Conservation (phyloP, 495 filamentous ascomycete species). For the Talaromyces thailandensis region DNA sequence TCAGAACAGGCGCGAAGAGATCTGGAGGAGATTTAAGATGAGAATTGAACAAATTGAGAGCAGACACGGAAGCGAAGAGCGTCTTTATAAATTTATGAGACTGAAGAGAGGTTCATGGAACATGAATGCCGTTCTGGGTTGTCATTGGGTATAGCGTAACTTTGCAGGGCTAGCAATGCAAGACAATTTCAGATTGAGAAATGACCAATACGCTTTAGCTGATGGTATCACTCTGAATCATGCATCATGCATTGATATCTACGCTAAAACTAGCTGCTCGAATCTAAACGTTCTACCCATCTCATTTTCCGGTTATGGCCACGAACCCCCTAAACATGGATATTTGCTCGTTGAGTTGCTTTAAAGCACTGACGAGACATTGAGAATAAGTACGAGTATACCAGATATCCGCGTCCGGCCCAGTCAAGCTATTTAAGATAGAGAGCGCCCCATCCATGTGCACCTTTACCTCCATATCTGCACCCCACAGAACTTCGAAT, state of each 20-base stretch:
- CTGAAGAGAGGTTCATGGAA: background rate
- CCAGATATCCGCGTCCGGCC: background rate
- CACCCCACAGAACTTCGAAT: constrained; percentile 1
- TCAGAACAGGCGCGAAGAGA: background rate
- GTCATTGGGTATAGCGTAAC: background rate
- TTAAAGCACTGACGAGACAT: constrained; percentile 5
- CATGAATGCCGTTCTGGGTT: background rate
- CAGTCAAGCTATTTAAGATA: background rate
- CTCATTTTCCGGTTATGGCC: background rate
- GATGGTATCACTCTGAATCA: background rate
- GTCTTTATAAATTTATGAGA: background rate
- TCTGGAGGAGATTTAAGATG: background rate
- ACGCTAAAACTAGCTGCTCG: background rate
- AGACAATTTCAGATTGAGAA: too few species aligned
- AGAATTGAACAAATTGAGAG: background rate
- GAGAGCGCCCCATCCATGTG: background rate
- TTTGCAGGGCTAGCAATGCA: background rate
- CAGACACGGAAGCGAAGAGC: background rate
- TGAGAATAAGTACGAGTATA: background rate
- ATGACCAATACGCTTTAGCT: background rate
- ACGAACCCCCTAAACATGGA: background rate
- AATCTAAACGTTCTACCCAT: background rate
- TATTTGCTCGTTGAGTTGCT: background rate
- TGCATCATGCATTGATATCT: background rate
- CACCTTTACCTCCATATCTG: background rate